Evolutionary conservation across 345 rosid species (phyloP), one percentile per base, ranked within the genome.

Genomic region (Moricandia moricandioides): DNA sequence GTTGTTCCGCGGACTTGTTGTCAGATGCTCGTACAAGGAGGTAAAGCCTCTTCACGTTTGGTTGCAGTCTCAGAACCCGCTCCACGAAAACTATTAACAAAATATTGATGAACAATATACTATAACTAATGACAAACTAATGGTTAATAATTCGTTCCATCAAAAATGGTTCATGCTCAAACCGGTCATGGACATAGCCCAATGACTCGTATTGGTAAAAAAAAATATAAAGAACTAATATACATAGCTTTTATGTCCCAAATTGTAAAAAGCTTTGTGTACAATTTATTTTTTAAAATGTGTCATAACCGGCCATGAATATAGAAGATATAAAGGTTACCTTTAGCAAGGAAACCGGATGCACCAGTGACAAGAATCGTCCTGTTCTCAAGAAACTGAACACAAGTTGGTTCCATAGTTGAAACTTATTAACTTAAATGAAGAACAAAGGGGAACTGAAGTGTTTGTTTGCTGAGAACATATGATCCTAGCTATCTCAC

Each of bases 1-100:
- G 62, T 54, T 64, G 62, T 16, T n/a, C 52, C 1, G 77, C 70
- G 7, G 77, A 37, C 13, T 54, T 64, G 12, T 63, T 29, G 67
- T 73, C 33, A 16, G 54, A 54, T 54, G 77, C 77, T 73, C 77
- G 54, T 5, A 73, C 54, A 6, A 73, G 70, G 24, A 73, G 70
- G 6, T 63, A 73, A 21, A 73, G 39, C 49, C 59, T 54, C 77
- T 54, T 73, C 30, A 73, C 30, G 4, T 73, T 63, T 61, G 69
- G 67, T 62, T 62, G 69, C 24, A 72, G 34, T 30, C 76, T 72
- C 69, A 72, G 26, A 31, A 72, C 16, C 3, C 65, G 57, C 75
- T 72, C 75, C 7, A 72, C 26, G 5, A 72, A 54, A 62, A 72
- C 75, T 72, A 8, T 52, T 18, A 21, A 21, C 24, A 1, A 52